Evolutionary conservation across 176 grass and related monocot species (phyloP), one percentile per base, ranked within the genome.

Genomic region (Avena eriantha): DNA sequence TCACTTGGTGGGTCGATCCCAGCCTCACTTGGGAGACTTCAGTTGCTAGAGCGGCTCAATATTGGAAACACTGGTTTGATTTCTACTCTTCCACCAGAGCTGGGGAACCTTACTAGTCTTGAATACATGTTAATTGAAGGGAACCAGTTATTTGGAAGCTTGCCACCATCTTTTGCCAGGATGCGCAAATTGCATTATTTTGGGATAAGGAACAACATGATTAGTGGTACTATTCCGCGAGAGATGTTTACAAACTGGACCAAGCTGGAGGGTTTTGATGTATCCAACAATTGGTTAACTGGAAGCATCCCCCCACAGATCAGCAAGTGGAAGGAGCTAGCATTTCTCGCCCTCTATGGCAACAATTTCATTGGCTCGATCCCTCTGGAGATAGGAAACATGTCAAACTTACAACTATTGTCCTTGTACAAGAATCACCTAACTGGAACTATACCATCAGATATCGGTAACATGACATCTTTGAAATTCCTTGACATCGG

Each of bases 171-270:
- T 77, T 77, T 49, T 76, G 55, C 55, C 23, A 63, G 18, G 57
- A 33, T 84, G 56, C 41, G 55, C 48, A 23, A n/a, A 6, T 10
- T 34, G 6, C 1, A 1, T 0, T 10, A n/a, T 41, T 84, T 84
- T 5, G 0, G 0, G 0, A 13, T 60, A 47, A 2, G 7, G 2
- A 58, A n/a, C 14, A 67, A 53, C 47, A 76, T 8, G 17, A 49
- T 76, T 15, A n/a, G 19, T 19, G 89, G 89, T 12, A 75, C 51
- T 79, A 94, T 94, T 7, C 49, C 69, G 1, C 51, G 16, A 8
- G 51, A 82, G 10, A 48, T 50, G 22, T 74, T 91, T 48, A 73
- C 29, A 49, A 89, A 80, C 51, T 91, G 92, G 92, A 87, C 86
- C 2, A 33, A 85, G 10, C 80, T 94, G n/a, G 69, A 78, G 22